Evolutionary conservation across 1,284 basidiomycete genomes (phyloP).

Genomic region (Megacollybia platyphylla): DNA sequence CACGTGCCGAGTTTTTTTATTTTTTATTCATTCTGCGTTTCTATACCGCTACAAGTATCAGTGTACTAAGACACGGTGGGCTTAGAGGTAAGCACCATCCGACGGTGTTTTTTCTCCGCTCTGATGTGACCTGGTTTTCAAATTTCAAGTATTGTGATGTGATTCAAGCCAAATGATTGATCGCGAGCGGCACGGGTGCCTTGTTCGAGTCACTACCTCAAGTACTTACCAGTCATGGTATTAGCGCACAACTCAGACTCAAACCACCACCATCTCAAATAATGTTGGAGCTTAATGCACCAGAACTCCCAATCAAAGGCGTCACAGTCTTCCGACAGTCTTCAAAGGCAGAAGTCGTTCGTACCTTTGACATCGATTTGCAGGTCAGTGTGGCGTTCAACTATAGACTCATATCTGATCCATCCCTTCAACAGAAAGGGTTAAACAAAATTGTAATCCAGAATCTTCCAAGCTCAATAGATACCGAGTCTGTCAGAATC

Average conservation of each 20-base stretch:
- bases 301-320: conserved; percentile 23
- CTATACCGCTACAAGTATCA: too few relatives aligned
- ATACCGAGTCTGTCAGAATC: conserved; percentile 1
- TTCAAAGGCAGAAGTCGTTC: conserved; percentile 26
- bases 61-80: too few relatives aligned
- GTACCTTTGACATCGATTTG: conserved; percentile 21
- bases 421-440: neutral
- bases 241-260: too few relatives aligned
- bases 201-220: too few relatives aligned
- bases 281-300: conserved; percentile 12
- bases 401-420: neutral
- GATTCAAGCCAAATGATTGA: too few relatives aligned
- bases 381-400: conserved; percentile 12
- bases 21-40: too few relatives aligned
- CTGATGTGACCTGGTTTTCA: too few relatives aligned
- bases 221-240: too few relatives aligned
- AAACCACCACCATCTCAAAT: neutral
- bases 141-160: conserved; percentile 41
- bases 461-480: neutral
- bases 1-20: too few relatives aligned
- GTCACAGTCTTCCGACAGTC: conserved; percentile 27
- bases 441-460: neutral
- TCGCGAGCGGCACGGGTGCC: too few relatives aligned
- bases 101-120: too few relatives aligned
- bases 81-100: too few relatives aligned